Base-by-base conservation (phyloP, 495 filamentous ascomycete species). In the Neurospora pannonica region DNA sequence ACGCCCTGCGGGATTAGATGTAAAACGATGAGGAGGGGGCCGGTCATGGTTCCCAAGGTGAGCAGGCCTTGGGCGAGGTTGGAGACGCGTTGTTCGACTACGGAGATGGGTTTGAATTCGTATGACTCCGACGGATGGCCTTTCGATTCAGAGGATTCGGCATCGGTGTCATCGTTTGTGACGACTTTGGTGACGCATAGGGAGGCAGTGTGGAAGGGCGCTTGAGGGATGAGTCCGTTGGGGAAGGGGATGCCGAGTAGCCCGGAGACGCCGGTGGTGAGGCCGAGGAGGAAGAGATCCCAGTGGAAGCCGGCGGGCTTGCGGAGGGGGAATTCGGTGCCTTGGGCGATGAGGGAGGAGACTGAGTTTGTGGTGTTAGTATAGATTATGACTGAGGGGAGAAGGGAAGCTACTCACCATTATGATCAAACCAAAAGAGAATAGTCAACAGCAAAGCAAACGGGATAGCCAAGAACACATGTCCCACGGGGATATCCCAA, bases 241-340 rank as follows among this genome's bases (percentile, higher is more conserved):
- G 95, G 95, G 75, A 95, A 92, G 19, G 95, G 95, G 38, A 98
- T 88, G 5, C 95, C 95, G 28, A 97, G 85, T 10, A 98, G 83
- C 8, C 95, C 95, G 19, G 91, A 91, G 21, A 97, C 82, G 72
- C 92, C 92, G 0, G 95, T 97, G 5, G 95, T 98, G 15, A 94
- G 84, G 17, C 95, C 95, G 2, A 98, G 90, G 37, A 98, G 89
- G 86, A 96, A 97, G 70, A 98, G 80, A 77, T 97, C 95, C 94
- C 94, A 98, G 85, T 97, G 95, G 81, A 98, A 98, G 11, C 95
- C 95, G 39, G 94, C 94, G 7, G 95, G 95, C 77, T 98, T 98
- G 15, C 88, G 87, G 28, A 98, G 88, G 2, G 95, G 95, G 78
- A 97, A 98, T 77, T 97, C 92, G 54, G 91, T 97, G 62, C 93